Base-by-base conservation (phyloP, 768 basidiomycete species). In the Favolaschia claudopus region DNA sequence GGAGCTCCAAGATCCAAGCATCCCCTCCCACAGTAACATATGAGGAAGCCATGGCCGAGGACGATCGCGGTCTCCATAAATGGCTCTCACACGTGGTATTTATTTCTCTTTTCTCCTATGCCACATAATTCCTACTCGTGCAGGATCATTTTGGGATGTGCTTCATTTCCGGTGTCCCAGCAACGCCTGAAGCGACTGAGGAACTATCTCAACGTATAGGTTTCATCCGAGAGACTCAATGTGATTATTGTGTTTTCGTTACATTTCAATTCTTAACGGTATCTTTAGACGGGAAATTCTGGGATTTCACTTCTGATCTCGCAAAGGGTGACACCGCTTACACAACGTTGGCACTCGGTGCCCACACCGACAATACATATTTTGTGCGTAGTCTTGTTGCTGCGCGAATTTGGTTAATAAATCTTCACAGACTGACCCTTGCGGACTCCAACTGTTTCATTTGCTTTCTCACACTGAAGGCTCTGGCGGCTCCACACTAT, bases 361-460 rank as follows among this genome's bases (percentile, higher is more conserved):
- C 93, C 0, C 96, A 99, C 70, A 86, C 84, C 14, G 84, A 86
- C 63, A 85, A 83, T 53, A 85, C 84, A 9, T 86, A 85, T 81
- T 93, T 82, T 61, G 91, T 91, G 54, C 64, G 83, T 73, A 15
- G 5, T 43, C 29, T 62, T n/a, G 13, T 46, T 39, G 19, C 37
- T 39, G 25, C 29, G 22, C 2, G 53, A 34, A 15, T 27, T 19
- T 14, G 10, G 48, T 19, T 50, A 55, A 5, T 22, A 44, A 25
- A 22, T 34, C 38, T 31, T 15, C 15, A 17, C 43, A 94, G 92
- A 96, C 91, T 24, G 93, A 98, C 72, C 96, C 96, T 4, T 91
- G 91, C 55, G 96, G 96, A n/a, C 78, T 99, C 13, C 97, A 99
- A 67, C 79, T 97, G 42, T 98, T 99, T 78, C 97, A 99, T 74